Evolutionary conservation across 2,329 filamentous ascomycete genomes (phyloP).

Genomic region (Cylindrodendrum hubeiense): DNA sequence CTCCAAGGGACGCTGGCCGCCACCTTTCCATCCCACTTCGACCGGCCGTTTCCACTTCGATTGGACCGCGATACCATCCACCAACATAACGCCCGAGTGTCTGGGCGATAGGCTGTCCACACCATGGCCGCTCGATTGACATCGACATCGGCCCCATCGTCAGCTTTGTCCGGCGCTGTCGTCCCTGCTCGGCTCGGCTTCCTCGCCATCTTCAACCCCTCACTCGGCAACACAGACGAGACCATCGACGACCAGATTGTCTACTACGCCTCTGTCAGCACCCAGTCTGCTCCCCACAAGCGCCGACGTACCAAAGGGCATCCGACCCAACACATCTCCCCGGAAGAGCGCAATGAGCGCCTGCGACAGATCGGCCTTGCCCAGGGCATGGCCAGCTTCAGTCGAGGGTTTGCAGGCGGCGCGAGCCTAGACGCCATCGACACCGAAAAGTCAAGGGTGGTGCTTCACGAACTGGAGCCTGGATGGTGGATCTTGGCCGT

Average conservation of each 20-base stretch:
- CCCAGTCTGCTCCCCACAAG: constrained; percentile 54
- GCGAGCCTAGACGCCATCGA: constrained; percentile 86
- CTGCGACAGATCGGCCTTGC: constrained; percentile 94
- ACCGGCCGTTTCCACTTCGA: not conserved
- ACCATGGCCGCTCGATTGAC: constrained; percentile 35
- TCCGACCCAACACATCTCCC: constrained; percentile 59
- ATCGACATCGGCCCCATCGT: constrained; percentile 20
- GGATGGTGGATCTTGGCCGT: constrained; percentile 98
- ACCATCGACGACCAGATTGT: constrained; percentile 85
- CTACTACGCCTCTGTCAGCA: constrained; percentile 82
- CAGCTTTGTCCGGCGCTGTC: constrained; percentile 38
- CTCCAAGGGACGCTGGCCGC: constrained; percentile 1
- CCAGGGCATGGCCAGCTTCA: constrained; percentile 96
- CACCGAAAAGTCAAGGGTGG: constrained; percentile 87
- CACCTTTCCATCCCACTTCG: not conserved
- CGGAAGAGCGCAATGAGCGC: constrained; percentile 84
- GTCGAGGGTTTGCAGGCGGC: constrained; percentile 85
- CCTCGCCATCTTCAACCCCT: constrained; percentile 94
- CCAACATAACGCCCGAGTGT: not conserved
- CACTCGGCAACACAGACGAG: constrained; percentile 71
- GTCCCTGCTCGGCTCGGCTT: constrained; percentile 88
- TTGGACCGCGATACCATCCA: not conserved
- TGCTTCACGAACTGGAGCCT: constrained; percentile 87
- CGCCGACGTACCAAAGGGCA: constrained; percentile 57
- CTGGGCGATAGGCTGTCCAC: not conserved